These are phyloP conservation scores for Saccharomycopsis microspora DNA, from an alignment of 805 yeast species.

Conservation along the genomic window DNA sequence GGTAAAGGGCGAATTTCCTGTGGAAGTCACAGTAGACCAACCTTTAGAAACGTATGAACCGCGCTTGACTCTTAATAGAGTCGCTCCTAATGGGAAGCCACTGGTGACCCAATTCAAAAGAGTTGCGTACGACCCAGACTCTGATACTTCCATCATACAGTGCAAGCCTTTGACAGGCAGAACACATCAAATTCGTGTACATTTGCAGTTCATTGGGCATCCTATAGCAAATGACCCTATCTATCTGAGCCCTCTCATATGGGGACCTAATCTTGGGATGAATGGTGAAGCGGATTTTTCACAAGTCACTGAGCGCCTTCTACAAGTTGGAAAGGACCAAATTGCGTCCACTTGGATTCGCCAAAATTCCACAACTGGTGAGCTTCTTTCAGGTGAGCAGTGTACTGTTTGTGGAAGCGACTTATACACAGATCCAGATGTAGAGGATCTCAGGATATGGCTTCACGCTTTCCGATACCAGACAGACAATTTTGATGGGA, in stretches of 20 bases:
- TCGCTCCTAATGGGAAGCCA: conserved; percentile 33
- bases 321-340: conserved; percentile 58
- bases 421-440: conserved; percentile 79
- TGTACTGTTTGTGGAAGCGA: conserved; percentile 59
- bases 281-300: conserved; percentile 39
- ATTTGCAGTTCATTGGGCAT: conserved; percentile 72
- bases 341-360: conserved; percentile 61
- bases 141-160: conserved; percentile 50
- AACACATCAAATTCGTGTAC: conserved; percentile 93
- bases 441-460: conserved; percentile 80
- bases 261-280: conserved; percentile 73
- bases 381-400: conserved; percentile 41
- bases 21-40: conserved; percentile 39
- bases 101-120: conserved; percentile 69
- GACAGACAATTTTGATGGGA: conserved; percentile 19
- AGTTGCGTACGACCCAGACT: conserved; percentile 60
- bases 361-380: conserved; percentile 43
- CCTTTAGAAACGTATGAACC: conserved; percentile 69
- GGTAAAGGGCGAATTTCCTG: conserved; percentile 80
- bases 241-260: conserved; percentile 62
- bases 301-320: conserved; percentile 37
- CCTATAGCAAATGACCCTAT: conserved; percentile 79
- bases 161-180: conserved; percentile 89
- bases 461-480: conserved; percentile 81
- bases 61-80: conserved; percentile 53